These are phyloP conservation scores for Phyllostachys edulis DNA, from an alignment of 176 grass and related monocot genomes.

Conservation along the genomic window DNA sequence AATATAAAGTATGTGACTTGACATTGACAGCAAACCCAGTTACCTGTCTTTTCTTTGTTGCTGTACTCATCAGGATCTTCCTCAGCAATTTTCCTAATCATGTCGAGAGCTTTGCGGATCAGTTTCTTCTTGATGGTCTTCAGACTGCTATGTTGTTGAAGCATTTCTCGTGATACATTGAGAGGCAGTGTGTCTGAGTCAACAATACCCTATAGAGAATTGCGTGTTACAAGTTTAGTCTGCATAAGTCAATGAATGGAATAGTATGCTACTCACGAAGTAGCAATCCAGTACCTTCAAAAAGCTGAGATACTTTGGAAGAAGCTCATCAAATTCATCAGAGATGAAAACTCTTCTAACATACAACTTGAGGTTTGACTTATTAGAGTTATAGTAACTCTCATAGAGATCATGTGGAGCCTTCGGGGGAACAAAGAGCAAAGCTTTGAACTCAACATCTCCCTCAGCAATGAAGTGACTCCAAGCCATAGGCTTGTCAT, in stretches of 20 bases:
- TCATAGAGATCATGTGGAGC: slow-evolving; percentile 95
- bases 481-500: slow-evolving; percentile 85
- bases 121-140: slow-evolving; percentile 99
- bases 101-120: slow-evolving; percentile 94
- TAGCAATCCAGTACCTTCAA: slow-evolving; percentile 60
- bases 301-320: slow-evolving; percentile 93
- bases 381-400: slow-evolving; percentile 93
- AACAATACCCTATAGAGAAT: slow-evolving; percentile 72
- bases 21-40: not conserved
- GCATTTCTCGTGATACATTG: slow-evolving; percentile 96
- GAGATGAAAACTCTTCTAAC: slow-evolving; percentile 98
- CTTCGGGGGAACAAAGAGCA: slow-evolving; percentile 90
- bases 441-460: slow-evolving; percentile 95
- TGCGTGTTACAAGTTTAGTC: not conserved
- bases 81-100: slow-evolving; percentile 89
- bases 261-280: not conserved
- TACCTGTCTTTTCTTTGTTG: slow-evolving; percentile 98
- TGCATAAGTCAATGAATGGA: not conserved
- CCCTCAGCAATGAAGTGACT: slow-evolving; percentile 95
- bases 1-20: not conserved
- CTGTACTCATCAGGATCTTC: slow-evolving; percentile 87
- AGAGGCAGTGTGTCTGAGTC: slow-evolving; percentile 95
- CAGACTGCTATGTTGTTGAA: slow-evolving; percentile 94
- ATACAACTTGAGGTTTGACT: slow-evolving; percentile 91
- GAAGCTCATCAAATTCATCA: slow-evolving; percentile 95